Conservation (phyloP, 192 early-diverging fungal species). For the Coemansia javaensis region DNA sequence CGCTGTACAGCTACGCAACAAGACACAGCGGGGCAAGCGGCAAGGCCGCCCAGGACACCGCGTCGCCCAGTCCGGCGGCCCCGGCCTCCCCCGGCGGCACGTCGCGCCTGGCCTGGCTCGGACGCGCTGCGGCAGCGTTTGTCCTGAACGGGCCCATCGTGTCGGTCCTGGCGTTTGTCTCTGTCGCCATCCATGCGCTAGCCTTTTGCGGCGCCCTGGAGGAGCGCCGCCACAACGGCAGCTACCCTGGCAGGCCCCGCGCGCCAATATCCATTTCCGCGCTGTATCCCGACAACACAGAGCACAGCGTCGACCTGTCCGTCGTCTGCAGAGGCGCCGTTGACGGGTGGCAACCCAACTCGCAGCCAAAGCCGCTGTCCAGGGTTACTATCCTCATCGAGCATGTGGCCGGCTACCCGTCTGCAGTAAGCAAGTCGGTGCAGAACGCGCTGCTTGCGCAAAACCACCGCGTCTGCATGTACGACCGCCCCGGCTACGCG, state of each 20-base stretch:
- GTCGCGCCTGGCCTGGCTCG: not conserved
- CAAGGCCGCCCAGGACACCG: too few relatives aligned
- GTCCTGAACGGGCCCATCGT: constrained; percentile 1
- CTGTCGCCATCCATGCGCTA: constrained; percentile 7
- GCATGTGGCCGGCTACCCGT: constrained; percentile 30
- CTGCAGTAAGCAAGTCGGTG: constrained; percentile 17
- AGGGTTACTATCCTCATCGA: constrained; percentile 30
- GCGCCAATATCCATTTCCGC: not conserved
- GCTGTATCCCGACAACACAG: constrained; percentile 8
- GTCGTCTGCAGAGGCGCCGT: constrained; percentile 18
- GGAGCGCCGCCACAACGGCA: not conserved
- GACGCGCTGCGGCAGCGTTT: not conserved
- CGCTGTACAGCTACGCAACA: too few relatives aligned
- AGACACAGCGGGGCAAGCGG: too few relatives aligned
- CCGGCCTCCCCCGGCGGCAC: not conserved
- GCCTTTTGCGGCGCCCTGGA: constrained; percentile 6
- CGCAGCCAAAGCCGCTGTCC: constrained; percentile 3
- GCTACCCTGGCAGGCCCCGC: not conserved
- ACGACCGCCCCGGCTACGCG: constrained; percentile 43
- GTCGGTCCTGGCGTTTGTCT: not conserved
- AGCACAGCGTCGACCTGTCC: constrained; percentile 11
- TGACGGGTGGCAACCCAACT: not conserved
- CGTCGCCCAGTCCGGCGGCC: not conserved
- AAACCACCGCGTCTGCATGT: constrained; percentile 27
- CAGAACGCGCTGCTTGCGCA: constrained; percentile 17